phyloP scores from a whole-genome alignment of 129 eudicot genomes.

The Chrysanthemum makinoi region DNA sequence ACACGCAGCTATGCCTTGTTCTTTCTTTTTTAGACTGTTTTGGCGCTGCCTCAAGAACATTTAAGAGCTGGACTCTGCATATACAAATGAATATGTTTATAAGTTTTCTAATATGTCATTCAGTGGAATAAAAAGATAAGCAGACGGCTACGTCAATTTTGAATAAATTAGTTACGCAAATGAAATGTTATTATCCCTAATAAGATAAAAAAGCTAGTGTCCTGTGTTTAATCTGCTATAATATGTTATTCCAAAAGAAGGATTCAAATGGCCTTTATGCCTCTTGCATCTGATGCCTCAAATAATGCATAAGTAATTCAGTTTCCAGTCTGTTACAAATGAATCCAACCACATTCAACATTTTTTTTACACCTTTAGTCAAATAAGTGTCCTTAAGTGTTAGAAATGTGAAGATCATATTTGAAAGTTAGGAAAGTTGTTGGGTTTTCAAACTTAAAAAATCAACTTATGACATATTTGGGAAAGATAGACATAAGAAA shows the following conservation, averaged over 20 bases:
- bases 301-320: no score
- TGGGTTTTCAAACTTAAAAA: conserved; percentile 13
- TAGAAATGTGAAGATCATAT: no score
- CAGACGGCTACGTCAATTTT: no score
- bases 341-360: not conserved
- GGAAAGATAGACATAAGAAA: conserved; percentile 6
- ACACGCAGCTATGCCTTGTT: conserved; percentile 98
- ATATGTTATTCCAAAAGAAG: no score
- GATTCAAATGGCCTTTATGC: no score
- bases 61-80: conserved; percentile 69
- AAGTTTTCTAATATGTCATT: not conserved
- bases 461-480: not conserved
- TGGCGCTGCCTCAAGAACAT: conserved; percentile 76
- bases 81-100: conserved; percentile 5
- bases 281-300: no score
- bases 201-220: no score
- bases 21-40: conserved; percentile 68
- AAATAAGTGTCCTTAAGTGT: not conserved
- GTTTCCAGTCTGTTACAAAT: no score
- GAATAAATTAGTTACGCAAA: not conserved
- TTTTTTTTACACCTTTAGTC: no score
- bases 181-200: no score
- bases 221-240: no score
- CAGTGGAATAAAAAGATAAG: not conserved
- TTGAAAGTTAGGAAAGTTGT: not conserved